Conservation (phyloP, 2,329 filamentous ascomycete species). For the Didymella pomorum region DNA sequence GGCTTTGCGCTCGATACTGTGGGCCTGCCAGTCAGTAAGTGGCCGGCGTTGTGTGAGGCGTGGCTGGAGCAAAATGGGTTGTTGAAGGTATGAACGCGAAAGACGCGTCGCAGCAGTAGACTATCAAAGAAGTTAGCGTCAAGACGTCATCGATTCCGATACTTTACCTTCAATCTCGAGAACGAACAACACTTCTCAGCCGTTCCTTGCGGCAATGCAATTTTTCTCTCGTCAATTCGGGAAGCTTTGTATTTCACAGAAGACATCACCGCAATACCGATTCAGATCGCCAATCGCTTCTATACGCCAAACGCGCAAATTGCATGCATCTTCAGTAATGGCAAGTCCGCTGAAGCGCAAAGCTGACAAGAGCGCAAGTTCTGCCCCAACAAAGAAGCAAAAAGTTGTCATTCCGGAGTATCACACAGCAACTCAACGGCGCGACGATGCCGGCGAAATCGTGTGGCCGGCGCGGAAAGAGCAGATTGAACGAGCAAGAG, state of each 20-base stretch:
- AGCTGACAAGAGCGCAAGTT: constrained; percentile 26
- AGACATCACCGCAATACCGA: neutral
- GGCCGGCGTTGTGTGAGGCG: constrained; percentile 27
- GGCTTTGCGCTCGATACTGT: constrained; percentile 31
- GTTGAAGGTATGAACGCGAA: constrained; percentile 5
- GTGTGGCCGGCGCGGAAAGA: constrained; percentile 69
- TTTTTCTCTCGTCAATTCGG: neutral
- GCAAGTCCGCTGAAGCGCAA: constrained; percentile 44
- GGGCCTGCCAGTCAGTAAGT: constrained; percentile 25
- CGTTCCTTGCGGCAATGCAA: constrained; percentile 6
- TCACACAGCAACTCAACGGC: constrained; percentile 39
- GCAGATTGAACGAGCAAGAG: constrained; percentile 64
- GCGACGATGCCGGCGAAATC: constrained; percentile 52
- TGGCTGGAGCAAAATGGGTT: constrained; percentile 28
- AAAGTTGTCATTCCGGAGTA: constrained; percentile 43
- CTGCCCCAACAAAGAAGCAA: constrained; percentile 35
- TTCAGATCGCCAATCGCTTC: too few species aligned
- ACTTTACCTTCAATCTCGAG: neutral
- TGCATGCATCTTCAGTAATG: constrained; percentile 28
- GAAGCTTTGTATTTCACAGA: neutral
- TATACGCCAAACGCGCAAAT: neutral
- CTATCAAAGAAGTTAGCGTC: constrained; percentile 11
- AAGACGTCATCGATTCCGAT: constrained; percentile 17
- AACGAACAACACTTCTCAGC: neutral
- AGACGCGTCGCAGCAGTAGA: neutral